phyloP scores from a whole-genome alignment of 805 yeast species.

The Lachancea cidri region DNA sequence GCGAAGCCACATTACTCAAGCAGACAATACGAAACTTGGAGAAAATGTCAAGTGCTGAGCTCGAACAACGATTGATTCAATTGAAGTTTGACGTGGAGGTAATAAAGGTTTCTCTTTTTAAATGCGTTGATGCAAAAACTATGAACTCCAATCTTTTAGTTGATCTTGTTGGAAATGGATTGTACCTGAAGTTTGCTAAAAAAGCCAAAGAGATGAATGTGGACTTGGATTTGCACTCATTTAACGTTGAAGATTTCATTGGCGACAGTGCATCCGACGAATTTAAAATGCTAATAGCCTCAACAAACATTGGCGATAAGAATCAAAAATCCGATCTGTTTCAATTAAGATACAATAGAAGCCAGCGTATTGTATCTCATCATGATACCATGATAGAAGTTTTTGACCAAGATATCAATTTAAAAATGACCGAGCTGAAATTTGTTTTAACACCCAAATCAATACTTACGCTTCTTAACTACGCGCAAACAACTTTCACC shows the following conservation, averaged over 20 bases:
- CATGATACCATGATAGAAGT: constrained; percentile 52
- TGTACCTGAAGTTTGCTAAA: constrained; percentile 55
- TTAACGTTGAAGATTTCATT: constrained; percentile 70
- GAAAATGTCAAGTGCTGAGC: constrained; percentile 41
- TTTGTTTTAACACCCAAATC: constrained; percentile 74
- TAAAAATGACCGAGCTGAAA: constrained; percentile 73
- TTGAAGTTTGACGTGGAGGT: constrained; percentile 62
- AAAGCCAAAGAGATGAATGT: constrained; percentile 60
- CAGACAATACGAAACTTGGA: constrained; percentile 26
- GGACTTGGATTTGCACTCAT: constrained; percentile 56
- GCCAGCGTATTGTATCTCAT: constrained; percentile 53
- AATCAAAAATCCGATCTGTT: constrained; percentile 47
- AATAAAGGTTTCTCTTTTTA: constrained; percentile 55
- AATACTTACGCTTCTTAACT: constrained; percentile 71
- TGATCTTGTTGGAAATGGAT: constrained; percentile 63
- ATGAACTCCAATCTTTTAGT: constrained; percentile 63
- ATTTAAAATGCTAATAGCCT: constrained; percentile 64
- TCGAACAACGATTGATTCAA: constrained; percentile 62
- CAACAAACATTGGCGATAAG: constrained; percentile 42
- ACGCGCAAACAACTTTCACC: constrained; percentile 79
- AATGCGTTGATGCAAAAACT: constrained; percentile 60
- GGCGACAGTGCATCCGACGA: constrained; percentile 58
- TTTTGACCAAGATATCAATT: constrained; percentile 68
- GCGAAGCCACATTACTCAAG: constrained; percentile 23
- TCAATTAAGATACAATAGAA: constrained; percentile 51